These are phyloP conservation scores for Vaccinium macrocarpon DNA, from an alignment of 148 eudicot genomes.

Conservation along the genomic window DNA sequence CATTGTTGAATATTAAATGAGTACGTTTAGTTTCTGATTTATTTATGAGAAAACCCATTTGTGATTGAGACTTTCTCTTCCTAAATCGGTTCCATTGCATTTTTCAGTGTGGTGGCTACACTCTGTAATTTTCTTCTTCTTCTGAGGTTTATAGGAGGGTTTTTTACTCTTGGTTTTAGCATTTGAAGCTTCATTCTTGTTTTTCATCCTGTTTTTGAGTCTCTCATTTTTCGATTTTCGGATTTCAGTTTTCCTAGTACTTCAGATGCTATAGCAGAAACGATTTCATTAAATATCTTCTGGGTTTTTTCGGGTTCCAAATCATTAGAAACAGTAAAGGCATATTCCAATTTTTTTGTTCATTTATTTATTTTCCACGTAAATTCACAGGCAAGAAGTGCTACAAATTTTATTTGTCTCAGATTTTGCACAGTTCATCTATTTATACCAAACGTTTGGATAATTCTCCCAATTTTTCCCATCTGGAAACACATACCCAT, in stretches of 20 bases:
- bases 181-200: not conserved
- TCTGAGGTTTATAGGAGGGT: not conserved
- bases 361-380: not conserved
- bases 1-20: not conserved
- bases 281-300: not conserved
- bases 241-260: not conserved
- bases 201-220: not conserved
- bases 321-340: conserved; percentile 19
- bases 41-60: conserved; percentile 2
- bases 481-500: not conserved
- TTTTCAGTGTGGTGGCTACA: conserved; percentile 7
- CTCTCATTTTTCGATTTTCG: not conserved
- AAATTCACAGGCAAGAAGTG: conserved; percentile 32
- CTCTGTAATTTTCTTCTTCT: not conserved
- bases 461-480: conserved; percentile 29
- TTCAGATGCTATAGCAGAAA: not conserved
- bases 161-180: conserved; percentile 3
- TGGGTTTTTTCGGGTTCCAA: not conserved
- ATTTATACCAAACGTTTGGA: conserved; percentile 10
- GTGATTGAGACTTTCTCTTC: conserved; percentile 5
- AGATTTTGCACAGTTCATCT: conserved; percentile 27
- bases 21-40: not conserved
- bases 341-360: conserved; percentile 12
- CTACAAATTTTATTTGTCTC: conserved; percentile 37
- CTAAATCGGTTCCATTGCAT: not conserved